Evolutionary conservation across 2,329 filamentous ascomycete species (phyloP), one percentile per base, ranked within the genome.

Genomic region (Sporothrix luriei): DNA sequence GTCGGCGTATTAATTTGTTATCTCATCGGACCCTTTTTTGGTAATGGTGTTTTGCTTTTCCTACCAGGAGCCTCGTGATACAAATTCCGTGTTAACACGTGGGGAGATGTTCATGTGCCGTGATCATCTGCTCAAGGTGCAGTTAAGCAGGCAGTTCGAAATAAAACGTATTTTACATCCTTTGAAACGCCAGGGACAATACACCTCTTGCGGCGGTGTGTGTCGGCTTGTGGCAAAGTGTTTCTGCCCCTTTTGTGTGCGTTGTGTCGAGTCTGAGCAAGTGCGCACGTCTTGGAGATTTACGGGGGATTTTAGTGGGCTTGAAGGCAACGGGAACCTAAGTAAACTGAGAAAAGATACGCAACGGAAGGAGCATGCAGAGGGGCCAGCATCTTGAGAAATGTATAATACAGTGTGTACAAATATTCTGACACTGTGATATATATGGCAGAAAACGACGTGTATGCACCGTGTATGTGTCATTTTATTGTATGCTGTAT

Each of bases 271-370:
- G 33, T 14, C 14, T 61, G 43, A 5, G 43, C 43, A 48, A 6
- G 14, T 48, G 43, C 14, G 11, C 43, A 2, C 3, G 29, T 29
- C 16, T 21, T 64, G 61, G 43, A 64, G 61, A 64, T 64, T 48
- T 48, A 48, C 24, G 59, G 59, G 59, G 24, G 16, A 9, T 16
- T 64, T 29, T 33, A 33, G n/a, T n/a, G n/a, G n/a, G n/a, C n/a
- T n/a, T n/a, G n/a, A n/a, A n/a, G n/a, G n/a, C n/a, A n/a, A n/a
- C n/a, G n/a, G n/a, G n/a, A n/a, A n/a, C n/a, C n/a, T n/a, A n/a
- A n/a, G n/a, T n/a, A n/a, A n/a, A n/a, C n/a, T n/a, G n/a, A 61
- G 55, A 61, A 61, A 43, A 61, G 43, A 43, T 61, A 61, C 55
- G 43, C 55, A 24, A 16, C 33, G 13, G 55, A 24, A 43, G 38